Conservation (phyloP, 208 protist species). For the Novymonas esmeraldas region DNA sequence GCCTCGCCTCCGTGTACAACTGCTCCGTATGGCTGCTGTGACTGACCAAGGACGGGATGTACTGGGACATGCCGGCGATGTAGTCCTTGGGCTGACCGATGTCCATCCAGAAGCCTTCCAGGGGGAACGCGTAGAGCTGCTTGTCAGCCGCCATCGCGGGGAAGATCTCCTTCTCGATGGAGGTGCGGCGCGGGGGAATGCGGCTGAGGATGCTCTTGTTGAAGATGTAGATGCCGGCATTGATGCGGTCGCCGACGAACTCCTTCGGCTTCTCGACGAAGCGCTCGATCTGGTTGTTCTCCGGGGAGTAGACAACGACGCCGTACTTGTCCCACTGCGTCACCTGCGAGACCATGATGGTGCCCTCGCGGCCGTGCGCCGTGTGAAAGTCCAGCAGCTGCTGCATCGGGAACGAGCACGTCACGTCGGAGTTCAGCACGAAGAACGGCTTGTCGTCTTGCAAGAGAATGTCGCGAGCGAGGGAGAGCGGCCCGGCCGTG, state of each 20-base stretch:
- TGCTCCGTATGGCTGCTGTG: constrained; percentile 31
- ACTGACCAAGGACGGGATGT: constrained; percentile 73
- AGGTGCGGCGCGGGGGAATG: constrained; percentile 92
- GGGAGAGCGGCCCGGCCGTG: constrained; percentile 96
- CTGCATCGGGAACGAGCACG: constrained; percentile 94
- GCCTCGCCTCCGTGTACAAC: constrained; percentile 37
- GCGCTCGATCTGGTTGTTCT: constrained; percentile 81
- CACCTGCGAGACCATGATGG: constrained; percentile 96
- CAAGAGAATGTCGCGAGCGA: constrained; percentile 91
- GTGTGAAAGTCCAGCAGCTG: constrained; percentile 96
- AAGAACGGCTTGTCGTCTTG: constrained; percentile 96
- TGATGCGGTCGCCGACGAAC: constrained; percentile 97
- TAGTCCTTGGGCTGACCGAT: constrained; percentile 97
- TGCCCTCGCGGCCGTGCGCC: constrained; percentile 95
- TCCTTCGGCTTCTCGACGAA: constrained; percentile 97
- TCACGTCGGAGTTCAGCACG: constrained; percentile 98
- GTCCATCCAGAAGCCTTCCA: constrained; percentile 98
- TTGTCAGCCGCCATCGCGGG: constrained; percentile 92
- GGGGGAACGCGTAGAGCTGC: constrained; percentile 96
- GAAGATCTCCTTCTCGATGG: constrained; percentile 98
- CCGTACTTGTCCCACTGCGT: constrained; percentile 98
- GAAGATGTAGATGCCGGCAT: constrained; percentile 98
- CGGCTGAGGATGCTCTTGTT: constrained; percentile 95
- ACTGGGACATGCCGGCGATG: constrained; percentile 89
- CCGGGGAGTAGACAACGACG: constrained; percentile 95